Evolutionary conservation across 225 moss, liverwort and hornwort species (phyloP).

Genomic region (Rhytidiadelphus loreus): DNA sequence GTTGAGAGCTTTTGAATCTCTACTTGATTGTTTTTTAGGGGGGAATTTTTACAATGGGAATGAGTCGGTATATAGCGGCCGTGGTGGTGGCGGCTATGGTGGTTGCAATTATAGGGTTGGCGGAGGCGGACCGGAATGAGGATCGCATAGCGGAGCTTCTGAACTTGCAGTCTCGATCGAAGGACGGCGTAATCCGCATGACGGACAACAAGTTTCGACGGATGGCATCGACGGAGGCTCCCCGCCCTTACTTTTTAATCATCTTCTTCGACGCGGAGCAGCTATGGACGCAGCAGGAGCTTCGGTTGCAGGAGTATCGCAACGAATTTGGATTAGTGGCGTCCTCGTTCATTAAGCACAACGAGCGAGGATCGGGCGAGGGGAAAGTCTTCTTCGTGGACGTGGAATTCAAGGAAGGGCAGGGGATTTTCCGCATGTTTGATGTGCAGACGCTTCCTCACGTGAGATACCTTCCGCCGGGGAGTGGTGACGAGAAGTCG

Average conservation of each 20-base stretch:
- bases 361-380: conserved; percentile 17
- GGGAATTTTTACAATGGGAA: not conserved
- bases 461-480: conserved; percentile 48
- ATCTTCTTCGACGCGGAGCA: conserved; percentile 76
- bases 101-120: not conserved
- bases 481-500: conserved; percentile 24
- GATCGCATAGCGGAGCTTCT: conserved; percentile 52
- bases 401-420: conserved; percentile 72
- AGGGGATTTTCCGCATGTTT: conserved; percentile 58
- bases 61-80: not conserved
- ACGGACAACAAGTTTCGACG: conserved; percentile 45
- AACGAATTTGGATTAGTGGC: conserved; percentile 59
- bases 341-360: conserved; percentile 38
- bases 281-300: conserved; percentile 56
- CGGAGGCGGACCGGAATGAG: conserved; percentile 24
- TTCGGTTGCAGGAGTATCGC: conserved; percentile 54
- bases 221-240: conserved; percentile 32
- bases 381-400: conserved; percentile 62
- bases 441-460: conserved; percentile 64
- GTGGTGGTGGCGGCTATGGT: not conserved
- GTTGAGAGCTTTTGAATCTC: not conserved
- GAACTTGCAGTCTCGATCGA: conserved; percentile 40
- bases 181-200: conserved; percentile 58
- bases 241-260: conserved; percentile 56
- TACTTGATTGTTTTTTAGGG: not conserved